Evolutionary conservation across 345 rosid genomes (phyloP), one percentile per base, ranked within the genome.

Genomic region (Bruguiera parviflora): DNA sequence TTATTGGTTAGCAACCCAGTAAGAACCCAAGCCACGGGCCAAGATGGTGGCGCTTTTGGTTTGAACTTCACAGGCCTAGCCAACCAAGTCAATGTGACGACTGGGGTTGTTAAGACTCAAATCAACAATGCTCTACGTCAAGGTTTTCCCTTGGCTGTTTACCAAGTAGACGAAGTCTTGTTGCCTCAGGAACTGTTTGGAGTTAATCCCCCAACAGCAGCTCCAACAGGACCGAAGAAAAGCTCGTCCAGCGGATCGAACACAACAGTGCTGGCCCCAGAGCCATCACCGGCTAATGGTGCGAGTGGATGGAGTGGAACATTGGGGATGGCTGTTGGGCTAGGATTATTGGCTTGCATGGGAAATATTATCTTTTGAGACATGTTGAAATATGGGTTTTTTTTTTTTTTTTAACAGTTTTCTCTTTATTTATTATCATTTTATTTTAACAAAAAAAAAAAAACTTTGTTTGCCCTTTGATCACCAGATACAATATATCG

Each of bases 11-110:
- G 92, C 72, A 91, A 95, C 85, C 97, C 99, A 0, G 96, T 86
- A 0, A 69, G 86, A 58, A 95, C 96, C 0, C 88, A 74, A 47
- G 86, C 96, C 65, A 73, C 85, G 1, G 84, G 85, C 19, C 75
- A 80, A 58, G 82, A 83, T 15, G 84, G 73, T 24, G 77, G 73
- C 0, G 70, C 58, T 29, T 81, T 59, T 22, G 97, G 92, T 6
- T 90, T 89, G 15, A 89, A 88, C 79, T 83, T 91, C 68, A 84
- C 92, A 1, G 86, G 92, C 18, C 77, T 77, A 63, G 83, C 81
- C 47, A 91, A 77, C 82, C 96, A 95, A 84, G 87, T 89, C 33
- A 95, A 91, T 35, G 96, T 95, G 32, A 84, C 97, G 1, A 79
- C 83, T 1, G 97, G 96, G 53, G 27, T 78, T 0, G 83, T 88